These are phyloP conservation scores for Dysphania ambrosioides DNA, from an alignment of 148 eudicot genomes.

Conservation along the genomic window DNA sequence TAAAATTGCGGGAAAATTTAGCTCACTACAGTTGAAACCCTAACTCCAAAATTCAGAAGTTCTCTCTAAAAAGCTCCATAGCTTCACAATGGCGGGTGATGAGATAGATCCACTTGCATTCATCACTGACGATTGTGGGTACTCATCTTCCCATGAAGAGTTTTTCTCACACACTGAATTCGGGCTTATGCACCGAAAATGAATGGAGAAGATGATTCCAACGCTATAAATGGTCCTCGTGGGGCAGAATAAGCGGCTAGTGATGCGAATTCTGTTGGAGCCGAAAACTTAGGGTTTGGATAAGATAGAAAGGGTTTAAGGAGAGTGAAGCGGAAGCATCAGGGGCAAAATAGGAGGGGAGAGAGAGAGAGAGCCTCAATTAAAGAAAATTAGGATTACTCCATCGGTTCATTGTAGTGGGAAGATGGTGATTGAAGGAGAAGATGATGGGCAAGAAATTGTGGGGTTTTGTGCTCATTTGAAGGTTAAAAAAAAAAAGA, in stretches of 20 bases:
- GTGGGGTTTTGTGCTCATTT: constrained; percentile 10
- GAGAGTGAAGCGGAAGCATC: no score
- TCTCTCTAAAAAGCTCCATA: constrained; percentile 4
- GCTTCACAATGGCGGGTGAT: constrained; percentile 25
- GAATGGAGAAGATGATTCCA: not conserved
- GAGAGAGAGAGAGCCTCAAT: constrained; percentile 13
- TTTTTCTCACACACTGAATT: constrained; percentile 18
- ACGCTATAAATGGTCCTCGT: not conserved
- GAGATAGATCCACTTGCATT: constrained; percentile 24
- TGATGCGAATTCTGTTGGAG: constrained; percentile 10
- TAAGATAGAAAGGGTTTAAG: constrained; percentile 15
- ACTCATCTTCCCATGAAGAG: constrained; percentile 39
- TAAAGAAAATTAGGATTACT: constrained; percentile 16
- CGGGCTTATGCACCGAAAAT: constrained; percentile 10
- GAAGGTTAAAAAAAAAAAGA: no score
- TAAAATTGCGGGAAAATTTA: not conserved
- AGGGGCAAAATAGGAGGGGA: constrained; percentile 7
- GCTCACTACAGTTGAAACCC: not conserved
- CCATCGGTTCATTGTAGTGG: constrained; percentile 15
- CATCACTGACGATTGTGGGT: constrained; percentile 13
- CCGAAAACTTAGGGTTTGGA: constrained; percentile 32
- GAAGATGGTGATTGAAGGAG: constrained; percentile 11
- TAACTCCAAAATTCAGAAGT: not conserved
- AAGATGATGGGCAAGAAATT: not conserved
- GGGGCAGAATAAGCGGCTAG: not conserved